Evolutionary conservation across 2,329 filamentous ascomycete species (phyloP).

Genomic region (Seiridium unicorne): DNA sequence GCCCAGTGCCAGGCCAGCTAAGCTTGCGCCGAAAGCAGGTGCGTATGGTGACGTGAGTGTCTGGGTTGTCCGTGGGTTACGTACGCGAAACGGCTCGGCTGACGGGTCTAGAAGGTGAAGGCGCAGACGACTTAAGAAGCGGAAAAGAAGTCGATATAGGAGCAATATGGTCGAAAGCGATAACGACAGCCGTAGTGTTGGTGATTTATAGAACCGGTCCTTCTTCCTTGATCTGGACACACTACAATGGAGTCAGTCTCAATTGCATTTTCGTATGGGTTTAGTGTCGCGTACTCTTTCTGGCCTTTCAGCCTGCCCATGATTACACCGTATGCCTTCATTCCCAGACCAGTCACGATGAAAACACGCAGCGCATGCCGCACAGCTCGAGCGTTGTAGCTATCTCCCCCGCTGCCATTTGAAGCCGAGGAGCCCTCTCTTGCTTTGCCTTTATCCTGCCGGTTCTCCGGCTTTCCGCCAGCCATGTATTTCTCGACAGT

Average conservation of each 20-base stretch:
- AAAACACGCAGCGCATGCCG: conserved; percentile 72
- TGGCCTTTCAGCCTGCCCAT: conserved; percentile 44
- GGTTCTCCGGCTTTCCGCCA: conserved; percentile 26
- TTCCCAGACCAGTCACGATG: conserved; percentile 56
- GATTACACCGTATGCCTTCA: conserved; percentile 62
- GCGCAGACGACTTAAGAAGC: conserved; percentile 81
- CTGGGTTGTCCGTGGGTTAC: conserved; percentile 74
- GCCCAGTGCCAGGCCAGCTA: conserved; percentile 81
- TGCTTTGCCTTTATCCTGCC: conserved; percentile 28
- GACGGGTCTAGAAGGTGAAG: conserved; percentile 76
- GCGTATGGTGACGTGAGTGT: conserved; percentile 81
- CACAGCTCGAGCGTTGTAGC: conserved; percentile 69
- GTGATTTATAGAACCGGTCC: conserved; percentile 59
- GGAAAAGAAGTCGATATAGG: conserved; percentile 84
- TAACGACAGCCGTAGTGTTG: conserved; percentile 74
- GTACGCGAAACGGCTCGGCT: conserved; percentile 74
- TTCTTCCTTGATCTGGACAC: conserved; percentile 33
- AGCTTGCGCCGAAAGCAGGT: conserved; percentile 84
- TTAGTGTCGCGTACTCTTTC: conserved; percentile 38
- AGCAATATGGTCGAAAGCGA: conserved; percentile 84
- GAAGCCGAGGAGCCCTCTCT: conserved; percentile 17
- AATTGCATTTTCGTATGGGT: background rate
- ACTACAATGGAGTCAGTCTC: background rate
- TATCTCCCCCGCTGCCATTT: conserved; percentile 45
- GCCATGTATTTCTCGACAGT: conserved; percentile 55